Evolutionary conservation across 805 yeast genomes (phyloP), one percentile per base, ranked within the genome.

Genomic region (Candida hispaniensis): DNA sequence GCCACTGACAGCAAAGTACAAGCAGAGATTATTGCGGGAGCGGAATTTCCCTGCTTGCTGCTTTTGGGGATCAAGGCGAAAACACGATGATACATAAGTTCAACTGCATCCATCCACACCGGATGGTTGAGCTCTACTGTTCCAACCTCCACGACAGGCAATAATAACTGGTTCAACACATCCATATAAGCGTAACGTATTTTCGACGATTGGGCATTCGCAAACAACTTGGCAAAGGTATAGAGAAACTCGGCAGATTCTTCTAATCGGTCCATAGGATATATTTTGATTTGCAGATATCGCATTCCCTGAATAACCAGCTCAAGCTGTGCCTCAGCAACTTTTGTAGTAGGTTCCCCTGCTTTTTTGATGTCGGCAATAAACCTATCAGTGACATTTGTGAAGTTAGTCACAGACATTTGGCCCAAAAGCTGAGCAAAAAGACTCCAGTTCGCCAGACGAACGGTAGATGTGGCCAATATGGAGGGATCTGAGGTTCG

Each of bases 91-190:
- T 69, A 75, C 9, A 88, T 71, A 12, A 64, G 59, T 14, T 69
- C 68, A 36, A 83, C 70, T 0, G 95, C 91, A 24, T 74, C 80
- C 0, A 77, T 75, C 99, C 98, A 91, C 1, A 79, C 73, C 3
- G 98, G 98, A 53, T 88, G 94, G 49, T 91, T 88, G 1, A 83
- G 86, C 52, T 91, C 99, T 0, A 95, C 97, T 0, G 95, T 82
- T 18, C 86, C 64, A 1, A 74, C 65, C 6, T 82, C 88, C 0
- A 96, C 93, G 14, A 91, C 55, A 0, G 96, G 93, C 24, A 83
- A 59, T 2, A 91, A 58, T 15, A 91, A 66, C 35, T 72, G 75
- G 39, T 78, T 68, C 23, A 86, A 63, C 1, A 83, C 94, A 44
- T 83, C 94, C 29, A 91, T 79, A 51, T 88, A 93, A 2, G 94